phyloP scores from a whole-genome alignment of 1,139 yeast genomes.

The Blastobotrys indianensis region DNA sequence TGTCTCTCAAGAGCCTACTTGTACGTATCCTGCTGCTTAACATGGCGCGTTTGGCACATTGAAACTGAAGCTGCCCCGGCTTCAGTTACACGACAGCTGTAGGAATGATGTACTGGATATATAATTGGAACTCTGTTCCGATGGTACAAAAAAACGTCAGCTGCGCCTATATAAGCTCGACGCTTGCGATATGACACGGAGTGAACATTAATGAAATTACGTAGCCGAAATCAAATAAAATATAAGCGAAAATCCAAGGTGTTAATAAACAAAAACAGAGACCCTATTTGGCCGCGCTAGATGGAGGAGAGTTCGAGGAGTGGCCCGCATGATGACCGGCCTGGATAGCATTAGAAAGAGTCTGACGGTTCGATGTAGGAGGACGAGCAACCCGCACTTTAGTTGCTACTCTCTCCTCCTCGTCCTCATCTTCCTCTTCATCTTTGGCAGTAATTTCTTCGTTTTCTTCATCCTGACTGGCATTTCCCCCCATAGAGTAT shows the following conservation, averaged over 20 bases:
- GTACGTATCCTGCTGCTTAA: no score
- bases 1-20: no score
- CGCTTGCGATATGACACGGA: no score
- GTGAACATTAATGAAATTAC: no score
- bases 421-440: constrained; percentile 2
- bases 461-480: background rate
- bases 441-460: background rate
- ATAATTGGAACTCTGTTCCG: no score
- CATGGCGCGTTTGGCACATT: no score
- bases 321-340: constrained; percentile 25
- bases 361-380: constrained; percentile 20
- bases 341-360: constrained; percentile 24
- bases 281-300: background rate
- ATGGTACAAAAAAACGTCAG: no score
- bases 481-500: constrained; percentile 1
- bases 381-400: constrained; percentile 2
- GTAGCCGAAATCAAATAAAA: no score
- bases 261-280: background rate
- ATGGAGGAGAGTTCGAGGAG: background rate
- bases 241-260: background rate
- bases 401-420: background rate
- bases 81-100: no score
- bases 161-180: no score
- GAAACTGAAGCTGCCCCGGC: no score
- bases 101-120: no score